Percentiles rank a stretch among this genome's conserved stretches.
Evolutionary conservation across 805 yeast genomes (phyloP).

Genomic region (Yarrowia bubula): DNA sequence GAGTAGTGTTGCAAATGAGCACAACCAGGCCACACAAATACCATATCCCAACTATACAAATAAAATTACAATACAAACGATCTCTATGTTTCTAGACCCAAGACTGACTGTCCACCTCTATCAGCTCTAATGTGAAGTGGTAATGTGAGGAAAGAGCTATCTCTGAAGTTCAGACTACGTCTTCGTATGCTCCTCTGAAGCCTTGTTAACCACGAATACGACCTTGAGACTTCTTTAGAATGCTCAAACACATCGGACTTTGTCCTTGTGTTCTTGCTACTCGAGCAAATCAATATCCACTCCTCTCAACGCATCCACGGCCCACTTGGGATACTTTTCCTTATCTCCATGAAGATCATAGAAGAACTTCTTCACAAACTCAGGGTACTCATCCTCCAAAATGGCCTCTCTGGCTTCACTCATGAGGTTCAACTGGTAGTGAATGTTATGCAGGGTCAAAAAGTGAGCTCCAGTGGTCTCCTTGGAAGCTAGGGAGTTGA

Average conservation of each 20-base stretch:
- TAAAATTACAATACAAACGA: not conserved
- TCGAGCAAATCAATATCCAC: constrained; percentile 41
- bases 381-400: constrained; percentile 41
- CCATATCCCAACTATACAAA: not conserved
- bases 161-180: too few species aligned
- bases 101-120: too few species aligned
- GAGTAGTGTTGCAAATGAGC: too few species aligned
- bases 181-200: too few species aligned
- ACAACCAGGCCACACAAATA: too few species aligned
- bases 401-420: constrained; percentile 43
- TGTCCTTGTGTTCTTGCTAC: not conserved
- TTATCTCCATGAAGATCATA: constrained; percentile 39
- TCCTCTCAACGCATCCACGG: constrained; percentile 41
- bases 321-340: constrained; percentile 44
- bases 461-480: constrained; percentile 48
- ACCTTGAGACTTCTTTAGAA: too few species aligned
- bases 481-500: constrained; percentile 42
- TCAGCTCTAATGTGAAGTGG: too few species aligned
- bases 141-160: too few species aligned
- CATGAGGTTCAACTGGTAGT: constrained; percentile 47
- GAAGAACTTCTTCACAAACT: constrained; percentile 42
- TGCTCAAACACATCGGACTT: not conserved
- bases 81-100: too few species aligned
- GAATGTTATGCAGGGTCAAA: constrained; percentile 45
- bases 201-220: too few species aligned